Evolutionary conservation across 1,139 yeast species (phyloP), one percentile per base, ranked within the genome.

Genomic region (Geotrichum candidum): DNA sequence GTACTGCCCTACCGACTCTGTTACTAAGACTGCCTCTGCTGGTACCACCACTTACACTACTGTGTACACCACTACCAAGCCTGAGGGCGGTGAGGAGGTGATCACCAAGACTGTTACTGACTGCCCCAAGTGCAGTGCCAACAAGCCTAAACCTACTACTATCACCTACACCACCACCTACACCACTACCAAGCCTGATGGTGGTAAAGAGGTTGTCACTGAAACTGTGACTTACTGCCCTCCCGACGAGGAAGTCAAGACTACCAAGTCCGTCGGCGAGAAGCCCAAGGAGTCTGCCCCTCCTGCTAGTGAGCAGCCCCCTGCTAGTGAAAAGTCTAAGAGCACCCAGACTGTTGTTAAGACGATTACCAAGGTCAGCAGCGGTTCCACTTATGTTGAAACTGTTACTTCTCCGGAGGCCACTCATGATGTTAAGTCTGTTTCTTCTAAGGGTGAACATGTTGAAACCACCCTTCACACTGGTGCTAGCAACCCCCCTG

Each of bases 51-150:
- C 22, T 1, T 41, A 41, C 22, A 41, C 48, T n/a, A 41, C 48
- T 15, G 48, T 33, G 25, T 45, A 18, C 18, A 25, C 38, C 22
- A 35, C 46, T 6, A 33, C 35, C 31, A 41, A 41, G 10, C 48
- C 48, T 41, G 48, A 41, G 10, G 22, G 22, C n/a, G 18, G 18
- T 5, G 48, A 41, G 22, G 53, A 46, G n/a, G 29, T 33, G 10
- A 48, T 48, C 18, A 48, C 53, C 29, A 38, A 55, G 31, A 48
- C 58, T 48, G 48, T 55, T 22, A 33, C 46, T 33, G 50, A 41
- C 23, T 54, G 57, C 25, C 25, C 18, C 13, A 54, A 51, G 18
- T 25, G 51, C 23, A 55, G 53, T 22, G 18, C n/a, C 25, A 55
- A 46, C 9, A 33, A 18, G 18, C 2, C 51, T 23, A 15, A 45